Evolutionary conservation across 1,284 basidiomycete genomes (phyloP).

Genomic region (Amylostereum areolatum): DNA sequence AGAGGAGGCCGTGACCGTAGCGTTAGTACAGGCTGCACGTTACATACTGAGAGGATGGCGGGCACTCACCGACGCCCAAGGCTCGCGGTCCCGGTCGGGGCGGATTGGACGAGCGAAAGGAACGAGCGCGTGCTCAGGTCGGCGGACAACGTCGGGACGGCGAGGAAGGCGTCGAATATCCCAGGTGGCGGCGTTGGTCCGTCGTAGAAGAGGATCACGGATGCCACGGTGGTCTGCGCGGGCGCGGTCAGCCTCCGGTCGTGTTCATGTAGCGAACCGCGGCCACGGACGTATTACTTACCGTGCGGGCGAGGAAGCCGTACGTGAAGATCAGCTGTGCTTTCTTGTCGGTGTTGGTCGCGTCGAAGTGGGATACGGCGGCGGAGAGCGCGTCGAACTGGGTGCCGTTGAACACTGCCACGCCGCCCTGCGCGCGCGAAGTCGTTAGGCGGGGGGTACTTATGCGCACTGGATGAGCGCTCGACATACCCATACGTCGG

Average conservation of each 20-base stretch:
- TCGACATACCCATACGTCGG: constrained; percentile 7
- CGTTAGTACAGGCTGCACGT: too few species aligned
- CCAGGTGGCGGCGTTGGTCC: constrained; percentile 1
- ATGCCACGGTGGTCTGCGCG: not conserved
- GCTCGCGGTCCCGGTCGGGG: constrained; percentile 30
- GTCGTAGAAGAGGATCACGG: constrained; percentile 4
- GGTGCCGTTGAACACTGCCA: not conserved
- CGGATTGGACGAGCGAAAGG: constrained; percentile 24
- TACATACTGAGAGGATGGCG: too few species aligned
- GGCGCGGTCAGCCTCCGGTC: too few species aligned
- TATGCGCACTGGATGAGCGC: not conserved
- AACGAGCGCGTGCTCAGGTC: constrained; percentile 19
- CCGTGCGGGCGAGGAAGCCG: not conserved
- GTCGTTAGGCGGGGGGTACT: too few species aligned
- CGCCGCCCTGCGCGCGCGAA: not conserved
- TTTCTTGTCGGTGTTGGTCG: not conserved
- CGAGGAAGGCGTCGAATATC: constrained; percentile 3
- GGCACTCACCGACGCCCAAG: constrained; percentile 18
- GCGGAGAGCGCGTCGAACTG: not conserved
- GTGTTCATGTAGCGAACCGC: too few species aligned
- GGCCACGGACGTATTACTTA: not conserved
- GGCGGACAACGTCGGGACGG: not conserved
- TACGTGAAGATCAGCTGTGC: not conserved
- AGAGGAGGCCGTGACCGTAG: too few species aligned
- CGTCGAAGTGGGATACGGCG: not conserved